A percentile compares a stretch with the other conserved stretches of the same genome.
These are phyloP conservation scores for Pleurotus eryngii DNA, from an alignment of 768 basidiomycete species.

Conservation along the genomic window DNA sequence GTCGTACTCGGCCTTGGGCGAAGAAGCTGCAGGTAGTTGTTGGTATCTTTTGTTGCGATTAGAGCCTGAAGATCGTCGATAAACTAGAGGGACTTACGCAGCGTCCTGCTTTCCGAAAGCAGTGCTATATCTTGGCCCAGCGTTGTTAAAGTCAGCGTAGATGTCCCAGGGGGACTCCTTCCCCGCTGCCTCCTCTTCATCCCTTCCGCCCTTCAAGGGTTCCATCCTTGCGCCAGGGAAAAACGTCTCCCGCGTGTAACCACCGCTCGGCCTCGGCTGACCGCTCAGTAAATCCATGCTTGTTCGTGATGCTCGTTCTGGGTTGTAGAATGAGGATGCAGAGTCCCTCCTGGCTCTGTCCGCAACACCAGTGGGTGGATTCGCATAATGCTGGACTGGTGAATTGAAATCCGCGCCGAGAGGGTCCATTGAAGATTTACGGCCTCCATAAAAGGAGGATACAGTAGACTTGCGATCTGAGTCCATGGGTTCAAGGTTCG, in stretches of 20 bases:
- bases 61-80: slow-evolving; percentile 6
- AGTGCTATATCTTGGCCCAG: slow-evolving; percentile 72
- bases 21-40: slow-evolving; percentile 34
- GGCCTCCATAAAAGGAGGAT: slow-evolving; percentile 75
- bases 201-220: slow-evolving; percentile 74
- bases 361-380: slow-evolving; percentile 1
- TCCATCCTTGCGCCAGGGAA: slow-evolving; percentile 68
- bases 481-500: slow-evolving; percentile 46
- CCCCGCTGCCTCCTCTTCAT: slow-evolving; percentile 50
- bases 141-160: slow-evolving; percentile 87
- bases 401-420: slow-evolving; percentile 52
- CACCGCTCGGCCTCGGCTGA: slow-evolving; percentile 45
- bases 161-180: slow-evolving; percentile 67
- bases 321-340: slow-evolving; percentile 67
- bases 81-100: slow-evolving; percentile 38
- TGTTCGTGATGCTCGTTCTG: slow-evolving; percentile 40
- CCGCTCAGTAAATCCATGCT: slow-evolving; percentile 47
- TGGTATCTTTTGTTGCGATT: slow-evolving; percentile 37
- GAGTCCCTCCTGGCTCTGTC: slow-evolving; percentile 52
- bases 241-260: slow-evolving; percentile 72
- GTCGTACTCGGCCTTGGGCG: slow-evolving; percentile 37
- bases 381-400: slow-evolving; percentile 20
- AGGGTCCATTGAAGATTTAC: slow-evolving; percentile 58
- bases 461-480: slow-evolving; percentile 75
- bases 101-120: slow-evolving; percentile 48